Conservation (phyloP, 345 rosid genomes). For the Hevea brasiliensis region DNA sequence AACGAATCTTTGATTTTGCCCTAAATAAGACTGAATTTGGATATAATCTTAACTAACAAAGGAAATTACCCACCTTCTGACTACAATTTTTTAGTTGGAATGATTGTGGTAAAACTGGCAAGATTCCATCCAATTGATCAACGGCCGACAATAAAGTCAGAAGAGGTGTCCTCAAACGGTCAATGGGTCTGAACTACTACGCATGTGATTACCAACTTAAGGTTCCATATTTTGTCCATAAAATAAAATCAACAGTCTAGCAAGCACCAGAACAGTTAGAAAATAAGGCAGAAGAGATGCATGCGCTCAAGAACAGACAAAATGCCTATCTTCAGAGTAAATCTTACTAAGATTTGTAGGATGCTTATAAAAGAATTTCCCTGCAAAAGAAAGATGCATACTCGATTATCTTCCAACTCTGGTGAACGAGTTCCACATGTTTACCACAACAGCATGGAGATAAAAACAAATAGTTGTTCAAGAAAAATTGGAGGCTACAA, state of each 20-base stretch:
- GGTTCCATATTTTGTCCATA: no score
- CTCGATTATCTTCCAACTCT: not conserved
- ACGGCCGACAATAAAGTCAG: constrained; percentile 8
- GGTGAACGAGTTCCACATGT: not conserved
- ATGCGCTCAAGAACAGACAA: not conserved
- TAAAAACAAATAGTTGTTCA: not conserved
- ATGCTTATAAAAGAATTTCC: not conserved
- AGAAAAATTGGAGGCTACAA: not conserved
- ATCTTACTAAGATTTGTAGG: not conserved
- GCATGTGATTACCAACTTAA: no score
- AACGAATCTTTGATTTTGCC: constrained; percentile 8
- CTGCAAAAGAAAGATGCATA: not conserved
- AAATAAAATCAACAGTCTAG: not conserved
- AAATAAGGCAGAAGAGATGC: not conserved
- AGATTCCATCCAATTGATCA: constrained; percentile 4
- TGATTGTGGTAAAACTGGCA: not conserved
- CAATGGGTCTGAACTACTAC: not conserved
- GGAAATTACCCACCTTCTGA: not conserved
- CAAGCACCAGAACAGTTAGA: not conserved
- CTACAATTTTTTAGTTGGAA: not conserved
- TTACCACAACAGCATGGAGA: not conserved
- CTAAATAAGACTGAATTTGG: not conserved
- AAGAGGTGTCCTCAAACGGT: not conserved
- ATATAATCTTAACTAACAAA: no score
- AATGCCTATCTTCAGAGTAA: not conserved